A percentile compares a stretch with the other conserved stretches of the same genome.
Conservation (phyloP, 345 rosid genomes). For the Ailanthus altissimus region DNA sequence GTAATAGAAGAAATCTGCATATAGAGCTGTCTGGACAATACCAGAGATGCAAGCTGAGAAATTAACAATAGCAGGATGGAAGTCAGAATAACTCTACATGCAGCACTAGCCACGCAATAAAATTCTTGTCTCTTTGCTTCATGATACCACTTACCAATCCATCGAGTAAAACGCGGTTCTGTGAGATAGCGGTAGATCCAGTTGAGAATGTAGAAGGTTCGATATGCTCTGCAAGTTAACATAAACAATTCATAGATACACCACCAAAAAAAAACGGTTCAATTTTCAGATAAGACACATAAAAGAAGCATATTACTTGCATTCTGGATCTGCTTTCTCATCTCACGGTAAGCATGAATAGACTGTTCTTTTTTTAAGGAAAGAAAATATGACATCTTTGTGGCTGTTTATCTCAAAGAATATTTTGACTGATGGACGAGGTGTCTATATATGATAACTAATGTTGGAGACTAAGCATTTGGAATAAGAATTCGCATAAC, state of each 20-base stretch:
- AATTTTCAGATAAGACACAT: conserved; percentile 2
- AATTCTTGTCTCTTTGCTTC: background rate
- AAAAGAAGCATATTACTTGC: background rate
- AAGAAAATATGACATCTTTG: background rate
- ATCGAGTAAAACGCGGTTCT: conserved; percentile 61
- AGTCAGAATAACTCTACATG: conserved; percentile 17
- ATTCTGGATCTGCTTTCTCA: background rate
- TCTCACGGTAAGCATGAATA: background rate
- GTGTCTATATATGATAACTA: background rate
- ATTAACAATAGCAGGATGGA: background rate
- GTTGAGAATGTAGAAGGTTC: conserved; percentile 81
- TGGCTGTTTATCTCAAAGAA: background rate
- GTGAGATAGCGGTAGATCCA: conserved; percentile 82
- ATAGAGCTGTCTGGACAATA: conserved; percentile 80
- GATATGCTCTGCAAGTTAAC: conserved; percentile 72
- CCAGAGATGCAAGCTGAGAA: conserved; percentile 82
- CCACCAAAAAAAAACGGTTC: background rate
- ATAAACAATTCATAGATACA: background rate
- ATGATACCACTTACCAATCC: conserved; percentile 61
- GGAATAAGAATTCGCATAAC: background rate
- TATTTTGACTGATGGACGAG: background rate
- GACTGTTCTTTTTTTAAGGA: background rate
- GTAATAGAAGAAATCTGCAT: conserved; percentile 94
- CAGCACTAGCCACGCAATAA: background rate
- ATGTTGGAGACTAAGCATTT: background rate